A percentile compares a stretch with the other conserved stretches of the same genome.
Conservation (phyloP, 2,329 filamentous ascomycete species). For the Nemania diffusa region DNA sequence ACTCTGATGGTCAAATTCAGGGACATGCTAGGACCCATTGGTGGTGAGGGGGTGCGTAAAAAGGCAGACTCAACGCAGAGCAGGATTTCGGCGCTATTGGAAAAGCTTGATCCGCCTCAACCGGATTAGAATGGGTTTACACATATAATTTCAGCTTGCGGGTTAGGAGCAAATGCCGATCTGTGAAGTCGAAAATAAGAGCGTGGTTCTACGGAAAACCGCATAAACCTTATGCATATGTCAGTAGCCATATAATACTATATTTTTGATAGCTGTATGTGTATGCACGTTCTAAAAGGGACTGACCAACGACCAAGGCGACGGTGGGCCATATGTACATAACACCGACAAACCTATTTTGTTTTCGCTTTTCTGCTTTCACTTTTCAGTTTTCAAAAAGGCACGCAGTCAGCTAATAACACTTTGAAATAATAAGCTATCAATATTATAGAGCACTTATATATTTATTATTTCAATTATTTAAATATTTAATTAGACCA, state of each 20-base stretch:
- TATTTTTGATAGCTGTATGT: background rate
- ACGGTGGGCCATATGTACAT: too few relatives aligned
- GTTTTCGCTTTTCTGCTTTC: too few relatives aligned
- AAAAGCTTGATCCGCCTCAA: constrained; percentile 14
- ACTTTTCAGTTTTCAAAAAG: too few relatives aligned
- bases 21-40: constrained; percentile 10
- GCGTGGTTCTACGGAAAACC: background rate
- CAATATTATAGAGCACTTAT: too few relatives aligned
- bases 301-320: background rate
- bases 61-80: constrained; percentile 18
- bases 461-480: too few relatives aligned
- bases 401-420: too few relatives aligned
- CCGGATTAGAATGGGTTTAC: constrained; percentile 4
- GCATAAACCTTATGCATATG: background rate
- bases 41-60: constrained; percentile 15
- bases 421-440: too few relatives aligned
- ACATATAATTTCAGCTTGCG: background rate
- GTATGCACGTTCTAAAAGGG: background rate
- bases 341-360: too few relatives aligned
- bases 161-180: background rate
- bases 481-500: too few relatives aligned
- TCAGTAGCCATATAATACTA: background rate
- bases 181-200: background rate
- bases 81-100: constrained; percentile 10
- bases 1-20: constrained; percentile 16